Evolutionary conservation across 179 eudicot species (phyloP), one percentile per base, ranked within the genome.

Genomic region (Monotropa hypopitys): DNA sequence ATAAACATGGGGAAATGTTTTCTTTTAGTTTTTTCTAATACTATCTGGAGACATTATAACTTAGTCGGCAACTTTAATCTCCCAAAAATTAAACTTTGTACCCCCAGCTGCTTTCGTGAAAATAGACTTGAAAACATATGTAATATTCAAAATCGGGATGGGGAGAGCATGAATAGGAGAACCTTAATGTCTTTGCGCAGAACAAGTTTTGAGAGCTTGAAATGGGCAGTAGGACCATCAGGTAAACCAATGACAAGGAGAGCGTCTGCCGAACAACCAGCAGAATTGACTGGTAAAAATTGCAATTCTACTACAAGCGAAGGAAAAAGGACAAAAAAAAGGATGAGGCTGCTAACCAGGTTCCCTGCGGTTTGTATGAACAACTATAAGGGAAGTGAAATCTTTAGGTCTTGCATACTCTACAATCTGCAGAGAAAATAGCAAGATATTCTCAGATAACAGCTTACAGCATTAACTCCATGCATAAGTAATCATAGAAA

Each of bases 201-300:
- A 75, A 88, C 88, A 82, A 95, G 97, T 50, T 79, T 93, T 54
- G 99, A 87, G 43, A 95, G 95, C 84, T 95, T 95, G 45, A 95
- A 95, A 81, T 93, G 99, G 0, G 99, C 99, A 7, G 99, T 95
- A 65, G 99, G 99, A 77, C 99, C 99, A 83, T 92, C 89, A 83
- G 99, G 99, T 77, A 95, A 86, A 50, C 90, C 96, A 61, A 93
- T 85, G 53, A 95, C 51, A 40, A 93, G 76, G 51, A 95, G 92
- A 82, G 94, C 99, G 87, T 95, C 98, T 95, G 77, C 50, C 83
- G 43, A 76, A 83, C 13, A 59, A 79, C 21, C 70, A 78, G 15
- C 65, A 35, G 8, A 38, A 56, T 65, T 74, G 15, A 40, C 10
- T 7, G 56, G 33, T 49, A 11, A 30, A 38, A 76, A 15, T 40